phyloP scores from a whole-genome alignment of 371 early-diverging fungal genomes.

The Syncephalastrum racemosum region DNA sequence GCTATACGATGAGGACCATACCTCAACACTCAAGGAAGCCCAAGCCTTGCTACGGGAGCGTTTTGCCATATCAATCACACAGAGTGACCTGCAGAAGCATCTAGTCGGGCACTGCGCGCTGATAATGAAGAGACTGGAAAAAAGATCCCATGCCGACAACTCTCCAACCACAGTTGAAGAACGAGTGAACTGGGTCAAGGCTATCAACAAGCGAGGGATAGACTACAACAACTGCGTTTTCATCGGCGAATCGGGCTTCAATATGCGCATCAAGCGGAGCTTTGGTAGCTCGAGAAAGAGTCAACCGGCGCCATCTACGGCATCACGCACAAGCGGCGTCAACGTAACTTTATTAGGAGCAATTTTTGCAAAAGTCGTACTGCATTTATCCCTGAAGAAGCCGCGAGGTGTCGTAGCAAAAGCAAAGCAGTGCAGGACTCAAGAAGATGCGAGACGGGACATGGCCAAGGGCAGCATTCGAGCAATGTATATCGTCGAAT shows the following conservation, averaged over 20 bases:
- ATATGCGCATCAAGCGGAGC: constrained; percentile 10
- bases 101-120: constrained; percentile 14
- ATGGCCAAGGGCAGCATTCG: too few species aligned
- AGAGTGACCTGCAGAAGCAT: constrained; percentile 14
- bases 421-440: too few species aligned
- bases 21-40: constrained; percentile 13
- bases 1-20: too few species aligned
- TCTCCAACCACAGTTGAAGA: too few species aligned
- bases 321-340: too few species aligned
- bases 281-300: constrained; percentile 16
- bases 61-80: constrained; percentile 7
- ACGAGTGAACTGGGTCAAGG: constrained; percentile 1
- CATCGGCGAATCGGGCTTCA: constrained; percentile 17
- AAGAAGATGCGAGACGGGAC: too few species aligned
- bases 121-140: constrained; percentile 21
- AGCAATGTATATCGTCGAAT: too few species aligned
- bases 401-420: too few species aligned
- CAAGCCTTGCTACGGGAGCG: background rate
- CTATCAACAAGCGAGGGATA: too few species aligned
- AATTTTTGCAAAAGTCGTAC: too few species aligned
- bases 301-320: constrained; percentile 10
- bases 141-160: constrained; percentile 9
- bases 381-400: too few species aligned
- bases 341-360: too few species aligned
- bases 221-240: constrained; percentile 8